Conservation (phyloP, 78 protist species). For the Polysphondylium violaceum region DNA sequence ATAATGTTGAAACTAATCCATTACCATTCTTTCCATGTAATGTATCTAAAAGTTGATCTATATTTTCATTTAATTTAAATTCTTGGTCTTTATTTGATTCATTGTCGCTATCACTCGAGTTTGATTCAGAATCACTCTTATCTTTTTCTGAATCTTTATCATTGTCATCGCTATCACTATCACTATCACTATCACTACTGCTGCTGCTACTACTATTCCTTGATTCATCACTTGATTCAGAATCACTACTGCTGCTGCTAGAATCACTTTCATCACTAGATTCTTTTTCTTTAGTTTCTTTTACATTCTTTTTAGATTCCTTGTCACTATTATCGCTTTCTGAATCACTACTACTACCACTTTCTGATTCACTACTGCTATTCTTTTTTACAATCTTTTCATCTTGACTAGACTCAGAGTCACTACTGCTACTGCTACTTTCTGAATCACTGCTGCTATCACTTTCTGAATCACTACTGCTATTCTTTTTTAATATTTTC, state of each 20-base stretch:
- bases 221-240: not conserved
- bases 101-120: not conserved
- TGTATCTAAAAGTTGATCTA: conserved; percentile 10
- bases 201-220: not conserved
- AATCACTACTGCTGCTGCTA: too few relatives aligned
- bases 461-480: not conserved
- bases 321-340: not conserved
- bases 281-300: not conserved
- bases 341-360: not conserved
- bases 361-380: not conserved
- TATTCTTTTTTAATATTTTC: too few relatives aligned
- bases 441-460: not conserved
- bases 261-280: not conserved
- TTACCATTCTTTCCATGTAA: not conserved
- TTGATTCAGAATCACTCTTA: not conserved
- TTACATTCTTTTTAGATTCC: not conserved
- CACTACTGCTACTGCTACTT: too few relatives aligned
- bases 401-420: not conserved
- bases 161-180: not conserved
- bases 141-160: not conserved
- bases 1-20: not conserved
- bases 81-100: not conserved
- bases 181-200: not conserved
- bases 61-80: conserved; percentile 1
- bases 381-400: not conserved